A percentile compares a stretch with the other conserved stretches of the same genome.
phyloP scores from a whole-genome alignment of 2,329 filamentous ascomycete genomes.

The Cordyceps sp. region DNA sequence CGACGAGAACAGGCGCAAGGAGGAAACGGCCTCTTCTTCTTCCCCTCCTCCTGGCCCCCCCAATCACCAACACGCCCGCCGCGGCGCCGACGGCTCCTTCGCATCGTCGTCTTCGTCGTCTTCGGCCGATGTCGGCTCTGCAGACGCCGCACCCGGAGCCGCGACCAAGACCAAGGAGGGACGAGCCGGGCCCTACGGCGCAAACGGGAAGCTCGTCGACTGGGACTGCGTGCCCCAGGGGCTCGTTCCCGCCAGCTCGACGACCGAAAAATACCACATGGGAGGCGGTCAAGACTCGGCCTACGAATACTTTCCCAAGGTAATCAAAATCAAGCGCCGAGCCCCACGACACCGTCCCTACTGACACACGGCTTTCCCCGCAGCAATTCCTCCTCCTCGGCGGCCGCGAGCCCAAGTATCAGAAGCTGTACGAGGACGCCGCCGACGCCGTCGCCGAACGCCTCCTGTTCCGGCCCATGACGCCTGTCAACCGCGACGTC shows the following conservation, averaged over 20 bases:
- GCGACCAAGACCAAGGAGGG: neutral
- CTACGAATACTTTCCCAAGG: slow-evolving; percentile 55
- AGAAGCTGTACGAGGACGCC: slow-evolving; percentile 51
- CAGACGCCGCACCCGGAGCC: neutral
- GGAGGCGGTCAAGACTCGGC: slow-evolving; percentile 53
- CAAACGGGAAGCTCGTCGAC: slow-evolving; percentile 16
- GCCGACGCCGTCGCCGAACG: slow-evolving; percentile 53
- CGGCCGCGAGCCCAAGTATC: slow-evolving; percentile 56
- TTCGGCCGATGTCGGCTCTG: neutral
- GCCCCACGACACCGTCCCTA: slow-evolving; percentile 8
- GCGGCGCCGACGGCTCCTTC: neutral
- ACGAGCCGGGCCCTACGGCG: slow-evolving; percentile 12
- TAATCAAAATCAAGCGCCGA: no score
- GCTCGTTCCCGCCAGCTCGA: slow-evolving; percentile 29
- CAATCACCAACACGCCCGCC: no score
- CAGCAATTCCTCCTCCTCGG: slow-evolving; percentile 58
- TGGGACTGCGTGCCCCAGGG: slow-evolving; percentile 43
- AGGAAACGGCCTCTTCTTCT: no score
- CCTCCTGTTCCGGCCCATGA: slow-evolving; percentile 65
- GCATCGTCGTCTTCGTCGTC: slow-evolving; percentile 2
- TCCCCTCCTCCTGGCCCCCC: no score
- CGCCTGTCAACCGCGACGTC: slow-evolving; percentile 49
- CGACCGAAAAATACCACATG: slow-evolving; percentile 36
- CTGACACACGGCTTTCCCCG: slow-evolving; percentile 9
- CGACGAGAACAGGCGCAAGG: slow-evolving; percentile 1